Percentiles rank a stretch among this genome's conserved stretches.
phyloP scores from a whole-genome alignment of 2,329 filamentous ascomycete species.

The Colletotrichum abscissum region DNA sequence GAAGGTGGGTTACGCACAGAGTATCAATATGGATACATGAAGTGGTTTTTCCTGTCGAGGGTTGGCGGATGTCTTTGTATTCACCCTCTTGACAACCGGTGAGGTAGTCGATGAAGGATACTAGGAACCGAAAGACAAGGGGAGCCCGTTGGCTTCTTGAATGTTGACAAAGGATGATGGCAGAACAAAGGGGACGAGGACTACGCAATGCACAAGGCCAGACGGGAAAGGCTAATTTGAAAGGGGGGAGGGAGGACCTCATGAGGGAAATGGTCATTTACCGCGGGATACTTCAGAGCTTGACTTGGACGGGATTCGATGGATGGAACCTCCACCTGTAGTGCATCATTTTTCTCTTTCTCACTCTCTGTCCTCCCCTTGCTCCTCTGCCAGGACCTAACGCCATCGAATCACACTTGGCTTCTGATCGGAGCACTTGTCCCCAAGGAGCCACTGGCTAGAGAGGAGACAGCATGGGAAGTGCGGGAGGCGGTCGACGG shows the following conservation, averaged over 20 bases:
- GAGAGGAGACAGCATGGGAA: not conserved
- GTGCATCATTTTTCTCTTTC: not conserved
- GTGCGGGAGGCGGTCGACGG: constrained; percentile 13
- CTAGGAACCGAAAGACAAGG: constrained; percentile 8
- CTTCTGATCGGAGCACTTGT: constrained; percentile 18
- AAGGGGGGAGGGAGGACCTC: not conserved
- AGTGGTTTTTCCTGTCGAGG: not conserved
- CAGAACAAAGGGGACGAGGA: constrained; percentile 1
- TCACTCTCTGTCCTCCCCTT: not conserved
- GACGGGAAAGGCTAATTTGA: constrained; percentile 24
- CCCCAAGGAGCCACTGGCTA: constrained; percentile 5
- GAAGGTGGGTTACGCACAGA: not conserved
- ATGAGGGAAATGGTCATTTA: not conserved
- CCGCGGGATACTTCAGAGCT: not conserved
- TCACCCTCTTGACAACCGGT: not conserved
- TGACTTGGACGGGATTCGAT: not conserved
- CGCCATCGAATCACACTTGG: constrained; percentile 23
- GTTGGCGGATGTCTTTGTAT: constrained; percentile 10
- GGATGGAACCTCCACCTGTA: constrained; percentile 13
- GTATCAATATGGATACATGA: not conserved
- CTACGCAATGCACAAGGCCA: constrained; percentile 1
- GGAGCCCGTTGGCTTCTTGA: constrained; percentile 14
- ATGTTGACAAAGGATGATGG: constrained; percentile 16
- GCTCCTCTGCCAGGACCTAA: constrained; percentile 17
- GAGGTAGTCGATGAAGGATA: not conserved